A percentile compares a stretch with the other conserved stretches of the same genome.
phyloP scores from a whole-genome alignment of 108 stramenopile species.

The Aurantiochytrium sp. region DNA sequence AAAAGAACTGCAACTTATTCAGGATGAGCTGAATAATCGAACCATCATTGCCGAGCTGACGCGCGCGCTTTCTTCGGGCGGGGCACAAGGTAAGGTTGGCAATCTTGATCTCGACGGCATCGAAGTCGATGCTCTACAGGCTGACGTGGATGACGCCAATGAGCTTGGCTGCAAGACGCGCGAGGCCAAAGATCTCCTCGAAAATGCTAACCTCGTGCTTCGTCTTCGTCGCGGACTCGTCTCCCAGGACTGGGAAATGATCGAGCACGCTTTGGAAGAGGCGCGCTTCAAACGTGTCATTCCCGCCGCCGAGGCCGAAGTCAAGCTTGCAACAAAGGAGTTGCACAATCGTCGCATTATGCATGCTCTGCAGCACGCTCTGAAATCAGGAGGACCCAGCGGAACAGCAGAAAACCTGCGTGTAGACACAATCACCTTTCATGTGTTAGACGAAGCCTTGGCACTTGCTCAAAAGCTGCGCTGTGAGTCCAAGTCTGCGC shows the following conservation, averaged over 20 bases:
- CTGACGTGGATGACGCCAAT: neutral
- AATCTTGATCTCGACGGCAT: neutral
- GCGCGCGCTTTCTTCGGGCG: neutral
- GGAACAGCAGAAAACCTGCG: neutral
- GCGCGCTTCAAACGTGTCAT: neutral
- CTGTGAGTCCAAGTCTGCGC: neutral
- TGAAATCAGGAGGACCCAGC: neutral
- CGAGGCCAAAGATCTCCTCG: slow-evolving; percentile 12
- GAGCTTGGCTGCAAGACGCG: slow-evolving; percentile 9
- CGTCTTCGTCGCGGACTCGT: neutral
- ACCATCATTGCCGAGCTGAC: neutral
- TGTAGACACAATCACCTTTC: slow-evolving; percentile 1
- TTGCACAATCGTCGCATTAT: slow-evolving; percentile 8
- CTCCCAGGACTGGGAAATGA: neutral
- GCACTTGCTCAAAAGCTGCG: slow-evolving; percentile 5
- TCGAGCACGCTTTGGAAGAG: neutral
- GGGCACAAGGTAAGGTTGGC: neutral
- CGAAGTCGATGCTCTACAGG: slow-evolving; percentile 16
- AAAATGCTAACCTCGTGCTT: slow-evolving; percentile 8
- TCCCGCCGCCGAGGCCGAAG: neutral
- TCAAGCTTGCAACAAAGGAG: slow-evolving; percentile 12
- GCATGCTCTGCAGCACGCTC: neutral
- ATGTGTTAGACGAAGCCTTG: neutral
- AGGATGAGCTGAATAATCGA: slow-evolving; percentile 28
- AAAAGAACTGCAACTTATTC: slow-evolving; percentile 18